A percentile compares a stretch with the other conserved stretches of the same genome.
These are phyloP conservation scores for Obelidium mucronatum DNA, from an alignment of 192 early-diverging fungal species.

Conservation along the genomic window DNA sequence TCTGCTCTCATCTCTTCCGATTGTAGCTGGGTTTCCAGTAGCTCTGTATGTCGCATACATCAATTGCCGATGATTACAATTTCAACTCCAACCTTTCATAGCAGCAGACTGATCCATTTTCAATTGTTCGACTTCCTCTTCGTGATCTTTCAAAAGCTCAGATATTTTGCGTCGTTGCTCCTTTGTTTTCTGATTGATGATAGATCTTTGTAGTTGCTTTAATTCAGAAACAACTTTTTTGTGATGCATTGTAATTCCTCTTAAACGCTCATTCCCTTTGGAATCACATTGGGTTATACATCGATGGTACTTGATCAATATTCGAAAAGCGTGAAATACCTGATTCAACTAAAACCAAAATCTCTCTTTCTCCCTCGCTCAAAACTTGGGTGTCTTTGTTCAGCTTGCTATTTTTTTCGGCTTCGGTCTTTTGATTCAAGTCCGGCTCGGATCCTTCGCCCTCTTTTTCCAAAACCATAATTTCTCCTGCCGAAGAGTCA, in stretches of 20 bases:
- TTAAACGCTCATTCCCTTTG: constrained; percentile 26
- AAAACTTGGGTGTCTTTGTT: constrained; percentile 30
- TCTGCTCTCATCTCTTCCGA: constrained; percentile 36
- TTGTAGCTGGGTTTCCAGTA: constrained; percentile 37
- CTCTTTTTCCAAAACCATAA: neutral
- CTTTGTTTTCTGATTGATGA: constrained; percentile 5
- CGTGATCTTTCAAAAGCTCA: constrained; percentile 37
- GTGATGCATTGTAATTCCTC: constrained; percentile 21
- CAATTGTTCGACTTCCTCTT: constrained; percentile 39
- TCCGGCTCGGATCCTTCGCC: constrained; percentile 12
- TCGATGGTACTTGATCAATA: neutral
- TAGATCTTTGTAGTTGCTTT: constrained; percentile 23
- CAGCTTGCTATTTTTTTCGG: constrained; percentile 26
- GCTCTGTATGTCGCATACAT: neutral
- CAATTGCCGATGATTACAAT: neutral
- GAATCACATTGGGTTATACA: no score
- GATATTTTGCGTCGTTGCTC: constrained; percentile 37
- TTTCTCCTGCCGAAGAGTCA: no score
- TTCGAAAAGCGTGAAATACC: neutral
- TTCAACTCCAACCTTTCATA: constrained; percentile 27
- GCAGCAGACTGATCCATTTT: constrained; percentile 25
- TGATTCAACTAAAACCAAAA: constrained; percentile 12
- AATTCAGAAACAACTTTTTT: constrained; percentile 31
- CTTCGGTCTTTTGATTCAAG: neutral
- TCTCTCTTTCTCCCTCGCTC: constrained; percentile 24